These are phyloP conservation scores for Sporothrix dimorphospora DNA, from an alignment of 2,329 filamentous ascomycete species.

Conservation along the genomic window DNA sequence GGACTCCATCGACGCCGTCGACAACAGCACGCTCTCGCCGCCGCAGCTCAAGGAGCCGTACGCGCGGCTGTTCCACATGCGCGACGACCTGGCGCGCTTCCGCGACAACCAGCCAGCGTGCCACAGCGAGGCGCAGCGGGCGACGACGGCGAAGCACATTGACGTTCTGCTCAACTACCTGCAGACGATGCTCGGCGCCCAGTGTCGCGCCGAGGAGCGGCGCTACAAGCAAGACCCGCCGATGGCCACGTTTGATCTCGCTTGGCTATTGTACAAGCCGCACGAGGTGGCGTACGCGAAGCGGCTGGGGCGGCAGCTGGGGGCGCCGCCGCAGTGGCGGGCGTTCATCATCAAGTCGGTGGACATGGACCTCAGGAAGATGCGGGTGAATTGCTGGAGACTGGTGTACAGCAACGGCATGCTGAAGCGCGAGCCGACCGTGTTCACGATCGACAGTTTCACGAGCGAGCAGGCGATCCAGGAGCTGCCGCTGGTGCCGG, in stretches of 20 bases:
- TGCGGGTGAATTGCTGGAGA: slow-evolving; percentile 43
- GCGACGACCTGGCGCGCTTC: slow-evolving; percentile 48
- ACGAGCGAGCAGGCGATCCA: slow-evolving; percentile 50
- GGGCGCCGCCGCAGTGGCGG: slow-evolving; percentile 43
- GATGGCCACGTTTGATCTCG: slow-evolving; percentile 49
- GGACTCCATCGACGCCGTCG: slow-evolving; percentile 52
- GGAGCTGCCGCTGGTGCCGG: slow-evolving; percentile 49
- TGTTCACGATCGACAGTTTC: slow-evolving; percentile 45
- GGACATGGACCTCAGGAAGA: slow-evolving; percentile 6
- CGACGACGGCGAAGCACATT: slow-evolving; percentile 49
- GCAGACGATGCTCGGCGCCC: slow-evolving; percentile 43
- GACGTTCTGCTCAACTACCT: slow-evolving; percentile 51
- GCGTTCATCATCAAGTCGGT: slow-evolving; percentile 48
- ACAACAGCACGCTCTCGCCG: slow-evolving; percentile 42
- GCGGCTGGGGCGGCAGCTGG: slow-evolving; percentile 29
- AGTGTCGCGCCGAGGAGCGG: slow-evolving; percentile 47
- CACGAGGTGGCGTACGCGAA: slow-evolving; percentile 51
- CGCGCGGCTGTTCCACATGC: slow-evolving; percentile 52
- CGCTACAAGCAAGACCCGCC: slow-evolving; percentile 45
- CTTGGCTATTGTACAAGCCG: slow-evolving; percentile 53
- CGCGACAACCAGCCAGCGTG: slow-evolving; percentile 46
- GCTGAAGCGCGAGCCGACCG: slow-evolving; percentile 46
- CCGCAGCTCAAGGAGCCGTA: slow-evolving; percentile 52
- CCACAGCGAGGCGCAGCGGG: slow-evolving; percentile 48
- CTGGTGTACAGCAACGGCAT: slow-evolving; percentile 43